phyloP scores from a whole-genome alignment of 208 protist species.

The Trypanosomatidae sp. region DNA sequence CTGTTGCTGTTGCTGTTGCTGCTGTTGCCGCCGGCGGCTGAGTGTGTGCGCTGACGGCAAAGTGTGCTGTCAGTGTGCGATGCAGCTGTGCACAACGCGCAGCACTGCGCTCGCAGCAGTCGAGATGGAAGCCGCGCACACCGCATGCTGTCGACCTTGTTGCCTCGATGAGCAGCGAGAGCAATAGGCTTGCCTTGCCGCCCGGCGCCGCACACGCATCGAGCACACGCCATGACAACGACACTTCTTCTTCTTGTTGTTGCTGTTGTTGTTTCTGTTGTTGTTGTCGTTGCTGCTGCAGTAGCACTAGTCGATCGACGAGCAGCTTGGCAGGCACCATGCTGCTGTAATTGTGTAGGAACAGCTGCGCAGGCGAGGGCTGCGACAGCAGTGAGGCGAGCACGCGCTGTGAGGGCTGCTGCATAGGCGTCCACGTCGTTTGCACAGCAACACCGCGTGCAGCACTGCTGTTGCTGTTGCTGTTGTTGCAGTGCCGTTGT shows the following conservation, averaged over 20 bases:
- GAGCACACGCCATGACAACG: conserved; percentile 19
- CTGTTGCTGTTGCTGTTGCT: too few species aligned
- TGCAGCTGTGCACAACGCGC: too few species aligned
- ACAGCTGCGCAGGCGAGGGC: conserved; percentile 12
- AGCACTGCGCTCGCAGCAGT: too few species aligned
- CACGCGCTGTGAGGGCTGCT: conserved; percentile 28
- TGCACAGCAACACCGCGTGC: conserved; percentile 23
- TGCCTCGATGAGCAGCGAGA: conserved; percentile 15
- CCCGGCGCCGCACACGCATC: conserved; percentile 91
- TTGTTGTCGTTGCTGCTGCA: not conserved
- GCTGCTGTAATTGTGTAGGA: conserved; percentile 68
- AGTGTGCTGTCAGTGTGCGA: too few species aligned
- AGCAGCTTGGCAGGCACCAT: conserved; percentile 66
- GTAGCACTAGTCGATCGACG: conserved; percentile 15
- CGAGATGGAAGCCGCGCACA: too few species aligned
- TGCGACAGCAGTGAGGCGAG: conserved; percentile 5
- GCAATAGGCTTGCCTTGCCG: conserved; percentile 84
- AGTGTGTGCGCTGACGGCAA: too few species aligned
- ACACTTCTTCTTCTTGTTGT: not conserved
- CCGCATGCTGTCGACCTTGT: too few species aligned
- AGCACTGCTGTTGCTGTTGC: too few species aligned
- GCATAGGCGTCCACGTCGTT: conserved; percentile 17
- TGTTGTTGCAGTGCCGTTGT: too few species aligned
- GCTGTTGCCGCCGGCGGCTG: too few species aligned
- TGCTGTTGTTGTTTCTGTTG: too few species aligned